Evolutionary conservation across 495 filamentous ascomycete species (phyloP).

Genomic region (Thozetella sp.): DNA sequence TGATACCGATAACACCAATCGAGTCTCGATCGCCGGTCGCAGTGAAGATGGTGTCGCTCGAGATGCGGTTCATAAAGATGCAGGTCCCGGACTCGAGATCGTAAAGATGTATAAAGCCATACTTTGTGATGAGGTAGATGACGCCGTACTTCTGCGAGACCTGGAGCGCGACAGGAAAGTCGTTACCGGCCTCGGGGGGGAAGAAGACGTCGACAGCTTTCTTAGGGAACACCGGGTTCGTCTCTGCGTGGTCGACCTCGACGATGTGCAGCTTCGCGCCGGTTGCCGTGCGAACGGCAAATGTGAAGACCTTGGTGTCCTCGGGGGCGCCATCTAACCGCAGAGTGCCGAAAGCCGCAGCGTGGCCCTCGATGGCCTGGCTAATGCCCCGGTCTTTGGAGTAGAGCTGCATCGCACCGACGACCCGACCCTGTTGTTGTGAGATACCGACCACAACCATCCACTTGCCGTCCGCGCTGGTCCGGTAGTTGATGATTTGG

Average conservation of each 20-base stretch:
- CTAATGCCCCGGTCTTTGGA: conserved; percentile 94
- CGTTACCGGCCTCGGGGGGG: conserved; percentile 88
- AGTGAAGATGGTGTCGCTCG: conserved; percentile 98
- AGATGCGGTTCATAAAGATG: conserved; percentile 99
- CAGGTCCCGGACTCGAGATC: conserved; percentile 96
- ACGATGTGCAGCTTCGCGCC: conserved; percentile 98
- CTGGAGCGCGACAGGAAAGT: conserved; percentile 99
- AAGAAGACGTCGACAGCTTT: conserved; percentile 98
- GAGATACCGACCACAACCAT: conserved; percentile 97
- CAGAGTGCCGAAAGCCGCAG: conserved; percentile 90
- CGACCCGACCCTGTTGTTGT: conserved; percentile 87
- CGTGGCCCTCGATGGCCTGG: conserved; percentile 97
- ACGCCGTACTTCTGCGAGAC: conserved; percentile 93
- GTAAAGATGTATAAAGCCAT: conserved; percentile 98
- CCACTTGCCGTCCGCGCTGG: conserved; percentile 95
- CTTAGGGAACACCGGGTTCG: conserved; percentile 87
- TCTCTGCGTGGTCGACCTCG: conserved; percentile 90
- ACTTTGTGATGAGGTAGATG: conserved; percentile 97
- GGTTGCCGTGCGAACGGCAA: conserved; percentile 83
- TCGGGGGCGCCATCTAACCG: conserved; percentile 83
- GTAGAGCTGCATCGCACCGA: conserved; percentile 95
- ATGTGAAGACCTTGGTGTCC: conserved; percentile 95
- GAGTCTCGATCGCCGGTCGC: conserved; percentile 84
- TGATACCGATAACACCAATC: conserved; percentile 89
- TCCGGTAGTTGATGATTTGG: conserved; percentile 99